A percentile compares a stretch with the other conserved stretches of the same genome.
These are phyloP conservation scores for Plasmopara muralis DNA, from an alignment of 352 stramenopile species.

Conservation along the genomic window DNA sequence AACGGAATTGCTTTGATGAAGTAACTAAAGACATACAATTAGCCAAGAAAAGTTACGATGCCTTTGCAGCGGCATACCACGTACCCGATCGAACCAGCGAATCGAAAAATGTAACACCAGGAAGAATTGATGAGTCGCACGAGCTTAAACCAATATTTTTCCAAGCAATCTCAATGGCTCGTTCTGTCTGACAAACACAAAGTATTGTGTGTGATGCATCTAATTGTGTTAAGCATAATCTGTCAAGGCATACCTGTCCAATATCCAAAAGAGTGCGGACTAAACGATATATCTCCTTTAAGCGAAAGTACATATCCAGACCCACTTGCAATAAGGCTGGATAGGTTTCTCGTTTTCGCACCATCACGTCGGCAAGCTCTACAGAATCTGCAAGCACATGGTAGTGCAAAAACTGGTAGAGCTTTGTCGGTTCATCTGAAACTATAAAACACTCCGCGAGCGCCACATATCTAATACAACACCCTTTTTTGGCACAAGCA, in stretches of 20 bases:
- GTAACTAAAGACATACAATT: slow-evolving; percentile 25
- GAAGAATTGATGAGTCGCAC: slow-evolving; percentile 34
- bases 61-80: background rate
- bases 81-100: slow-evolving; percentile 28
- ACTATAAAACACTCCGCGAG: slow-evolving; percentile 48
- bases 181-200: slow-evolving; percentile 26
- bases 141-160: slow-evolving; percentile 31
- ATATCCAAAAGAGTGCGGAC: slow-evolving; percentile 42
- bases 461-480: slow-evolving; percentile 37
- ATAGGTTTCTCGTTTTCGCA: slow-evolving; percentile 21
- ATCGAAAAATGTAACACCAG: slow-evolving; percentile 42
- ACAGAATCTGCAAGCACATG: slow-evolving; percentile 49
- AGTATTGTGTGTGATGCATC: background rate
- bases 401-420: slow-evolving; percentile 66
- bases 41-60: background rate
- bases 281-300: slow-evolving; percentile 38
- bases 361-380: slow-evolving; percentile 49
- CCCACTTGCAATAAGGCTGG: slow-evolving; percentile 44
- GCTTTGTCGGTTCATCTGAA: slow-evolving; percentile 32
- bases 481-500: slow-evolving; percentile 5
- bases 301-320: slow-evolving; percentile 60
- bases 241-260: slow-evolving; percentile 28
- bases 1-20: slow-evolving; percentile 11
- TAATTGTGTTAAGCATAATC: background rate
- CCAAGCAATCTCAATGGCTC: slow-evolving; percentile 43